Evolutionary conservation across 2,329 filamentous ascomycete species (phyloP).

Genomic region (Talaromyces sp.): DNA sequence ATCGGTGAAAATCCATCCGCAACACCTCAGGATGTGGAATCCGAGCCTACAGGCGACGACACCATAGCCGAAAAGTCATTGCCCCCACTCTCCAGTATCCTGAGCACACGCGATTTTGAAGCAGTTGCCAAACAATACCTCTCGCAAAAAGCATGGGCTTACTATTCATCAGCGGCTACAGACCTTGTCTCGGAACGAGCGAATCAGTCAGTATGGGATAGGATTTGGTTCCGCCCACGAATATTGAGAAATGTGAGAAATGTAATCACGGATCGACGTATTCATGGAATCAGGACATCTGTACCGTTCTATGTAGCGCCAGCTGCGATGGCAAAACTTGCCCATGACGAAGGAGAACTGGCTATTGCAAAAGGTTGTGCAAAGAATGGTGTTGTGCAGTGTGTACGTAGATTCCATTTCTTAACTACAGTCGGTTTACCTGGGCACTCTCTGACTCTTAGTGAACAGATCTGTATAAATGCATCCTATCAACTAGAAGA

Average conservation of each 20-base stretch:
- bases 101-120: slow-evolving; percentile 33
- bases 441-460: slow-evolving; percentile 17
- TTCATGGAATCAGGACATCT: neutral
- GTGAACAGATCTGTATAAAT: slow-evolving; percentile 26
- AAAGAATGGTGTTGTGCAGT: neutral
- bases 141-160: slow-evolving; percentile 33
- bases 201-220: slow-evolving; percentile 36
- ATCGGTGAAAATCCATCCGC: slow-evolving; percentile 26
- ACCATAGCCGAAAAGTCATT: neutral
- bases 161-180: slow-evolving; percentile 49
- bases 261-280: neutral
- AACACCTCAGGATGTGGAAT: neutral
- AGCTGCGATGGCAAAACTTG: slow-evolving; percentile 11
- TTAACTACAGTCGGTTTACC: neutral
- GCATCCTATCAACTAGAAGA: slow-evolving; percentile 31
- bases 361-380: neutral
- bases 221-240: slow-evolving; percentile 48
- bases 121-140: slow-evolving; percentile 30
- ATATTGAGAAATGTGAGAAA: slow-evolving; percentile 32
- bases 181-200: slow-evolving; percentile 47
- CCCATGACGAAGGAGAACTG: neutral
- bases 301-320: slow-evolving; percentile 32
- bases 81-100: neutral
- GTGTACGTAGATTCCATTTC: neutral
- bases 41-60: neutral